Base-by-base conservation (phyloP, 148 eudicot species). In the Dysphania ambrosioides region DNA sequence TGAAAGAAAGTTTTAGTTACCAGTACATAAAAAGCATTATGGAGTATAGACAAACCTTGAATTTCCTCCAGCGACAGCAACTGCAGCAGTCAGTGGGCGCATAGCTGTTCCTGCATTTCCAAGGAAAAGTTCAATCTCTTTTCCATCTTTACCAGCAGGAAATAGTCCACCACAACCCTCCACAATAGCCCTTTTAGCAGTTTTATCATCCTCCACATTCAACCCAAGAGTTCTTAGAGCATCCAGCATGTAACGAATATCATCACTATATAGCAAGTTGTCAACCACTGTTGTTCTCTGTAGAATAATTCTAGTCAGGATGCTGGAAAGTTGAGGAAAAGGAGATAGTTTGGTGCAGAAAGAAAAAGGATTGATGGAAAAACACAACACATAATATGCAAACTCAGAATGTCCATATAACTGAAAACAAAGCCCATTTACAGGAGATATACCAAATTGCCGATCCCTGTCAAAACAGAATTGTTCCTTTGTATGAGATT, bases 31-130 rank as follows among this genome's bases (percentile, higher is more conserved):
- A 11, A 66, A 57, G 27, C 35, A 36, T 64, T 51, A 77, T 53
- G n/a, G n/a, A n/a, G n/a, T n/a, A n/a, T 41, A 40, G 55, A 76
- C 83, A 77, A 41, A 95, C 97, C 92, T 95, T 42, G 93, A 79
- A 78, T 90, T 88, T 47, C 98, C 98, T 44, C 93, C 98, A 59
- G 97, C 97, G 77, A 86, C 98, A 70, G 95, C 86, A 70, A 95
- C 98, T 42, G 98, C 97, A 80, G 98, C 98, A 57, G 98, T 92
- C 81, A 95, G 83, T 30, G 97, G 98, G 29, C 98, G 91, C 98
- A 95, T 95, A 16, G 98, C 98, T 49, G 97, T 95, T 82, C 98
- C 98, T 13, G 98, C 97, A 86, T 95, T 94, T 71, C 98, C 98
- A 66, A 92, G 88, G 86, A 94, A 94, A 73, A 94, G 93, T 76